Evolutionary conservation across 2,329 filamentous ascomycete genomes (phyloP), one percentile per base, ranked within the genome.

Genomic region (Juglanconis oblonga): DNA sequence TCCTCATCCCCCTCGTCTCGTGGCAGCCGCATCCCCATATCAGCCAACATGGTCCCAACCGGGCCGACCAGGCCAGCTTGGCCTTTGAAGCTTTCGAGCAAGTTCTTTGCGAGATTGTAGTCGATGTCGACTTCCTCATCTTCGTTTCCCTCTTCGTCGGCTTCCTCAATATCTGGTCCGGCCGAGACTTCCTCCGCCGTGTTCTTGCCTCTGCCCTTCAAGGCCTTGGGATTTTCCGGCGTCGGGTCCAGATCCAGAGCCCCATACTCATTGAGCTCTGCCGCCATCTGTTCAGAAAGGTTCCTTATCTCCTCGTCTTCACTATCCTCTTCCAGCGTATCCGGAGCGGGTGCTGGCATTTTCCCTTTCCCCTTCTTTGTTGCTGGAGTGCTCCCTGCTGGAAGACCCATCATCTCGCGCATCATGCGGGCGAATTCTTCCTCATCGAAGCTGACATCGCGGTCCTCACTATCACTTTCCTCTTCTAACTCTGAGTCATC

Each of bases 41-140:
- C 83, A 6, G 87, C 88, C 68, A 99, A 81, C 62, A 99, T 78
- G 71, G 97, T 98, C 1, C 93, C 87, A 2, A 90, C 90, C 1
- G 95, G 95, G 0, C 95, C 95, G 36, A 91, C 81, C 79, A 89
- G 85, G 11, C 95, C 95, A 17, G 81, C 91, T 72, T 98, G 94
- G 14, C 90, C 88, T 70, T 96, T 96, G 75, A 99, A 93, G 67
- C 91, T 94, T 72, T 97, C 92, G 1, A 99, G 79, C 57, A 99
- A 79, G 69, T 98, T 98, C 72, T 90, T 92, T 17, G 91, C 92
- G 31, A 99, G 79, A 63, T 95, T 94, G 66, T 92, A 90, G 70
- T 98, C 91, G 33, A 95, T 85, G 64, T 92, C 81, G 4, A 95
- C 83, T 56, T 89, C 86, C 0, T 84, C 81, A 9, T 85, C 76